These are phyloP conservation scores for Inga leiocalycina DNA, from an alignment of 306 rosid genomes.

Conservation along the genomic window DNA sequence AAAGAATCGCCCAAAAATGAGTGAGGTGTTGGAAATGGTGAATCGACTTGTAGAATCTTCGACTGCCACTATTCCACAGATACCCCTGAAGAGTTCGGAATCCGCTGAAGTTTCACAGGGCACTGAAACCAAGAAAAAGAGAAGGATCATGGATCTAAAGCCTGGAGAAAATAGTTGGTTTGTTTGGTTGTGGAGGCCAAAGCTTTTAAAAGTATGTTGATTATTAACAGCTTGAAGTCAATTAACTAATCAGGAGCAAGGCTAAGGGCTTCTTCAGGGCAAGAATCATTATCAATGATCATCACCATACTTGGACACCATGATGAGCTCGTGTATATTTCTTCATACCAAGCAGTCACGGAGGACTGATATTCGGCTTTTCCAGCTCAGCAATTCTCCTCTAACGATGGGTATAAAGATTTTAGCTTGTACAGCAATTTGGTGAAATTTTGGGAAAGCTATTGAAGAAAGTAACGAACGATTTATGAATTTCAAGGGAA, in stretches of 20 bases:
- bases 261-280: constrained; percentile 39
- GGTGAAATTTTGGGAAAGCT: neutral
- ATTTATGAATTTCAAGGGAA: constrained; percentile 27
- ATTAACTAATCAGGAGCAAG: constrained; percentile 25
- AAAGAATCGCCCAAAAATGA: constrained; percentile 95
- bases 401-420: constrained; percentile 26
- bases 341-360: constrained; percentile 18
- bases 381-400: constrained; percentile 30
- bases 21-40: constrained; percentile 84
- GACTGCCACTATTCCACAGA: constrained; percentile 41
- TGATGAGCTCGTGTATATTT: constrained; percentile 16
- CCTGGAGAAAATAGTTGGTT: constrained; percentile 62
- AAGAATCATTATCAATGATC: constrained; percentile 21
- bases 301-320: constrained; percentile 15
- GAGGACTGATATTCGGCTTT: neutral
- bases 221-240: constrained; percentile 28
- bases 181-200: constrained; percentile 55
- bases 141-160: constrained; percentile 44
- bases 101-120: constrained; percentile 44
- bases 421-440: constrained; percentile 7
- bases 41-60: constrained; percentile 53
- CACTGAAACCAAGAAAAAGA: constrained; percentile 46
- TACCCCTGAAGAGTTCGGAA: constrained; percentile 49
- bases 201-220: constrained; percentile 63
- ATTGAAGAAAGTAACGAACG: constrained; percentile 16